Evolutionary conservation across 345 rosid genomes (phyloP), one percentile per base, ranked within the genome.

Genomic region (Salix dunnii): DNA sequence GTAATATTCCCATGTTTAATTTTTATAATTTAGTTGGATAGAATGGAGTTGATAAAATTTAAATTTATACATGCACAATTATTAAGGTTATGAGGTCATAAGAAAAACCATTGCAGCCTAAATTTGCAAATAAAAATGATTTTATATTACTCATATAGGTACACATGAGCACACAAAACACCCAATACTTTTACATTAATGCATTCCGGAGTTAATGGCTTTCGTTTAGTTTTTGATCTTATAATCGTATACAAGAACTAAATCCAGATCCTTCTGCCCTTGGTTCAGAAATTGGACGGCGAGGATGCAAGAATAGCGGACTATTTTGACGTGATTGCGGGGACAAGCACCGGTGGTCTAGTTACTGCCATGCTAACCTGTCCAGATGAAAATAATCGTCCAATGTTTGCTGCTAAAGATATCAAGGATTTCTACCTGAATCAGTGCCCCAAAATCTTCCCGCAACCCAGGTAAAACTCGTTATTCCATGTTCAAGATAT

Each of bases 391-490:
- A 35, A 77, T 3, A 61, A 64, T 3, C 75, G 71, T 9, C 71
- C 76, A 8, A 7, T 65, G 40, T 78, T 33, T 42, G 43, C 76
- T 25, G 76, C 76, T 18, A 79, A 79, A 14, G 68, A 78, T 4
- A 53, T 78, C 53, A 67, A 25, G 33, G 38, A 38, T 6, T 90
- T 90, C 46, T 90, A 88, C 73, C 81, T 89, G 13, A 61, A 81
- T 0, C 82, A 92, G 17, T 77, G 89, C 74, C 91, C 90, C 0
- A 84, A 84, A 70, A 89, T 92, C 62, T 92, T 89, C 72, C 90
- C 93, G 27, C 92, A 90, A 51, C 27, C 70, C 13, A 76, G 68
- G 87, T 81, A 76, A 67, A 43, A 38, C 4, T 8, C 49, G 18
- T 23, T 40, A 6, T 20, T 35, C 1, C 3, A 36, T 1, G 35